phyloP scores from a whole-genome alignment of 345 rosid genomes.

The Kernera saxatilis region DNA sequence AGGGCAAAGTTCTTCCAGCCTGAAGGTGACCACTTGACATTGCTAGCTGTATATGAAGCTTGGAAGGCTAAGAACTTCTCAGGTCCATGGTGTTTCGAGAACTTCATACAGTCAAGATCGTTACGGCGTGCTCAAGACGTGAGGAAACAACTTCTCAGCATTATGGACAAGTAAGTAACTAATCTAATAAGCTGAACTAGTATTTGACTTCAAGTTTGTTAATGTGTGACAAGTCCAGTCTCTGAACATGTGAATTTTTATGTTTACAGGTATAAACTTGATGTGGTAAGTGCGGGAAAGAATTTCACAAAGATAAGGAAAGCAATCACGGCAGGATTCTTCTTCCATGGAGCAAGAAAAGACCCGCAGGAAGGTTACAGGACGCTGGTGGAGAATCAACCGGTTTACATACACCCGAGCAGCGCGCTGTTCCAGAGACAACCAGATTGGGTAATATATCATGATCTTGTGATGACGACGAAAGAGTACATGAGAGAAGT shows the following conservation, averaged over 20 bases:
- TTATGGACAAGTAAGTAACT: constrained; percentile 71
- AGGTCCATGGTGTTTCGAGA: constrained; percentile 87
- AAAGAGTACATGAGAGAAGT: constrained; percentile 88
- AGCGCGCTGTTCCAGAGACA: constrained; percentile 87
- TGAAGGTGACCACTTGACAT: constrained; percentile 82
- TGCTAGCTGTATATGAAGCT: constrained; percentile 83
- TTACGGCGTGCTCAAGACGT: constrained; percentile 79
- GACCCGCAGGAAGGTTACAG: constrained; percentile 86
- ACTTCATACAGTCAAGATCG: constrained; percentile 71
- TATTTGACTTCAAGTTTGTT: neutral
- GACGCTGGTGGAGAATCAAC: constrained; percentile 76
- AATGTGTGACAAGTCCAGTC: neutral
- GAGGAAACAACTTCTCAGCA: constrained; percentile 77
- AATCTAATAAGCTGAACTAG: neutral
- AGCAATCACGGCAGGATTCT: constrained; percentile 87
- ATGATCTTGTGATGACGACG: constrained; percentile 84
- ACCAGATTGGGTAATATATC: constrained; percentile 92
- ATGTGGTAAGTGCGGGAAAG: constrained; percentile 70
- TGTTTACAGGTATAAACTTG: constrained; percentile 63
- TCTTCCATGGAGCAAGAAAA: constrained; percentile 71
- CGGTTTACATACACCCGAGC: constrained; percentile 79
- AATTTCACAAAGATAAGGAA: constrained; percentile 67
- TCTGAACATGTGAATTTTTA: neutral
- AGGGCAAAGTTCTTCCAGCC: constrained; percentile 86
- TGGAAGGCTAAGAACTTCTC: constrained; percentile 87